Percentiles rank a stretch among this genome's conserved stretches.
These are phyloP conservation scores for Aspergillus pseudotamarii DNA, from an alignment of 2,329 filamentous ascomycete species.

Conservation along the genomic window DNA sequence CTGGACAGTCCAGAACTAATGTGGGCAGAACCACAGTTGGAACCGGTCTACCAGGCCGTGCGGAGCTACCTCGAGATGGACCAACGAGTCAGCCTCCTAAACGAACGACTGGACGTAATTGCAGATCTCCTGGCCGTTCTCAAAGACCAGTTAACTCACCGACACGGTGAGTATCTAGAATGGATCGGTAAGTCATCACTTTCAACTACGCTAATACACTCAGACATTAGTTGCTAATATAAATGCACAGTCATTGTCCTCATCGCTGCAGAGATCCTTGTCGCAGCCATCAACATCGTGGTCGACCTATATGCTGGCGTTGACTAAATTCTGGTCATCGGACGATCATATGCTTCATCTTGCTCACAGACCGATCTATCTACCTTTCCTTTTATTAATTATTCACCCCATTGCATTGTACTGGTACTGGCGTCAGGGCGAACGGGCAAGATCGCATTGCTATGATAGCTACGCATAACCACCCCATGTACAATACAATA, in stretches of 20 bases:
- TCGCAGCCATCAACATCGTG: conserved; percentile 90
- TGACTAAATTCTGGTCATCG: conserved; percentile 43
- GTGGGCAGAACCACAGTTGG: conserved; percentile 96
- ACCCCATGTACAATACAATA: conserved; percentile 9
- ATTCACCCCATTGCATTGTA: conserved; percentile 6
- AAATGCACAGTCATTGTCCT: conserved; percentile 75
- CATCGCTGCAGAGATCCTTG: conserved; percentile 92
- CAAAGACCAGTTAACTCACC: conserved; percentile 93
- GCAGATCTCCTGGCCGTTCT: conserved; percentile 88
- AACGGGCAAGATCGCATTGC: conserved; percentile 5
- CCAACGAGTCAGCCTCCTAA: conserved; percentile 85
- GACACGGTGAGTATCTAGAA: conserved; percentile 85
- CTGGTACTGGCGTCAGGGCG: conserved; percentile 19
- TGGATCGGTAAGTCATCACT: conserved; percentile 73
- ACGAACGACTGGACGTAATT: conserved; percentile 89
- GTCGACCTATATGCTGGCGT: conserved; percentile 83
- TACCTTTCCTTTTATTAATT: conserved; percentile 6
- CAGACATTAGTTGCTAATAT: conserved; percentile 18
- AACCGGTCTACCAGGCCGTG: conserved; percentile 94
- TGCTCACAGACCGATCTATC: not conserved
- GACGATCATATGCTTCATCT: not conserved
- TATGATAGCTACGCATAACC: not conserved
- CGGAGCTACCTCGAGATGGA: conserved; percentile 98
- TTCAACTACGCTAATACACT: not conserved
- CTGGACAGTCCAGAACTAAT: conserved; percentile 96